Evolutionary conservation across 164 flowering plant species (phyloP), one percentile per base, ranked within the genome.

Genomic region (Dillenia turbinata): DNA sequence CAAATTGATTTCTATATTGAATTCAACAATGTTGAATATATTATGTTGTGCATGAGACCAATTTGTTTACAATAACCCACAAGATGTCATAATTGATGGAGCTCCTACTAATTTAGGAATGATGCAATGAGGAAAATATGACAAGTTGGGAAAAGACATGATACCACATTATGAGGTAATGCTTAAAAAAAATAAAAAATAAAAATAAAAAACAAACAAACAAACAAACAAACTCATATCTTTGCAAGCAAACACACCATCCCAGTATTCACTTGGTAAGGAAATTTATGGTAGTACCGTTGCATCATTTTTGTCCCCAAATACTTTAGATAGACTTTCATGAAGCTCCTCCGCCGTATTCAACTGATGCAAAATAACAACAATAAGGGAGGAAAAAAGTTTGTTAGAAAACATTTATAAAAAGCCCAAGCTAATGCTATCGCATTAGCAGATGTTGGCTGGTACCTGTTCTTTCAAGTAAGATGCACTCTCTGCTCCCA

Each of bases 381-480:
- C 24, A 56, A 5, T 54, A 43, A 47, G 49, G 56, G 59, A 47
- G 12, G 47, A 33, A 55, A 55, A 43, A 48, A 44, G 61, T 14
- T 5, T 33, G 52, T 56, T 13, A 70, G 9, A 53, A 49, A 48
- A 9, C 9, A 46, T 48, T 12, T 17, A 43, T 10, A 5, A 26
- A 59, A 49, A 33, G 40, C 40, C 40, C 40, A 33, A 33, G 40
- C 40, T 61, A 33, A 46, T 33, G 56, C 47, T 48, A 9, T 8
- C 17, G 17, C 10, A 50, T 44, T 59, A 45, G 46, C 7, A 10
- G 33, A 40, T 46, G 64, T 10, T 52, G 9, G 59, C 47, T 10
- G 56, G 49, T 59, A 83, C 97, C 90, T 85, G 87, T 57, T 81
- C 76, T 64, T 75, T 82, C 75, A 91, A 76, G 73, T 66, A 80